A percentile compares a stretch with the other conserved stretches of the same genome.
Evolutionary conservation across 805 yeast species (phyloP).

Genomic region (Saccharomyces eubayanus): DNA sequence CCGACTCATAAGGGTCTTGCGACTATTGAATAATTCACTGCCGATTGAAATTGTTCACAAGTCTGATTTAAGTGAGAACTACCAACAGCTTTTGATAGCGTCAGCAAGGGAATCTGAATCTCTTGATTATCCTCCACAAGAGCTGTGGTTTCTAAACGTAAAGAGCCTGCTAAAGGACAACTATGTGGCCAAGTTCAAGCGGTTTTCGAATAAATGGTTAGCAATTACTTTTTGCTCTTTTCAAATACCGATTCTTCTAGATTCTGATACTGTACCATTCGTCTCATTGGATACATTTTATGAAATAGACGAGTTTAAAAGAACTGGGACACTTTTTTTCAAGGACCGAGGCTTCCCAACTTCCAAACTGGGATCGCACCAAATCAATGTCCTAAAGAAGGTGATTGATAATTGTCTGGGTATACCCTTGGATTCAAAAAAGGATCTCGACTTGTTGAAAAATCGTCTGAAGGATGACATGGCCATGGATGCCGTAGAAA

Average conservation of each 20-base stretch:
- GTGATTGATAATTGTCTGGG: conserved; percentile 5
- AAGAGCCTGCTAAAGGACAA: conserved; percentile 1
- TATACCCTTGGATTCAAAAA: conserved; percentile 8
- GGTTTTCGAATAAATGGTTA: conserved; percentile 37
- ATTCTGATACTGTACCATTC: conserved; percentile 42
- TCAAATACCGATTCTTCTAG: conserved; percentile 40
- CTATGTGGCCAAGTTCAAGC: conserved; percentile 4
- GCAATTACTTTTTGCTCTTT: conserved; percentile 49
- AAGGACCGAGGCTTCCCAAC: conserved; percentile 19
- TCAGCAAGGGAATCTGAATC: conserved; percentile 11
- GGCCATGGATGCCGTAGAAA: not conserved
- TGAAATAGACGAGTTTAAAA: conserved; percentile 5
- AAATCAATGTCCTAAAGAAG: not conserved
- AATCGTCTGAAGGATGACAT: not conserved
- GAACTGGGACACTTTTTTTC: conserved; percentile 15
- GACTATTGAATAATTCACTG: conserved; percentile 10
- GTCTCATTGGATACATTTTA: conserved; percentile 31
- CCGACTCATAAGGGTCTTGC: conserved; percentile 8
- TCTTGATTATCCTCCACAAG: conserved; percentile 9
- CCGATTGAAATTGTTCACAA: conserved; percentile 19
- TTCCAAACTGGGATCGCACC: not conserved
- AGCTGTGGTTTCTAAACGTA: conserved; percentile 1
- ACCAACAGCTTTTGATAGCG: conserved; percentile 1
- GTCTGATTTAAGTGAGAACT: conserved; percentile 10
- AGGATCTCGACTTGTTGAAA: conserved; percentile 14